These are phyloP conservation scores for Colletotrichum eleusines DNA, from an alignment of 2,329 filamentous ascomycete genomes.

Conservation along the genomic window DNA sequence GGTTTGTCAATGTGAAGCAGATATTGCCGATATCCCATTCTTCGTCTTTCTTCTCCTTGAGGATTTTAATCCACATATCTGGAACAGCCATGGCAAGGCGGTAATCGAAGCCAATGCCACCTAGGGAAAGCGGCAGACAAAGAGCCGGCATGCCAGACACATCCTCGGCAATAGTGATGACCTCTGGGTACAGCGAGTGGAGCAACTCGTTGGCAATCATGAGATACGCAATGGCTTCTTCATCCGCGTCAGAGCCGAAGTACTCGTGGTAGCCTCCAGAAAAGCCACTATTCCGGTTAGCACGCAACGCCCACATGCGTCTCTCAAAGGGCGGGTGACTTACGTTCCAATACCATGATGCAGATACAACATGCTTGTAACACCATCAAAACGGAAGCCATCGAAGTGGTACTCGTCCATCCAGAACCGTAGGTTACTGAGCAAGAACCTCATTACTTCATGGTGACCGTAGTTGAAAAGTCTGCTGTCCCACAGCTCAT, in stretches of 20 bases:
- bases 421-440: constrained; percentile 97
- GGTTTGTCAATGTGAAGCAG: constrained; percentile 89
- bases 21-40: constrained; percentile 93
- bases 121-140: constrained; percentile 85
- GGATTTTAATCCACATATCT: constrained; percentile 98
- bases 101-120: constrained; percentile 97
- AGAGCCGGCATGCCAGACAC: constrained; percentile 99
- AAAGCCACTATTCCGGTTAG: constrained; percentile 77
- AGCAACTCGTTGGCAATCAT: constrained; percentile 98
- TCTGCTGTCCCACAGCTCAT: constrained; percentile 96
- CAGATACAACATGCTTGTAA: constrained; percentile 96
- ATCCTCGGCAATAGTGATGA: constrained; percentile 94
- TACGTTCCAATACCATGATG: constrained; percentile 98
- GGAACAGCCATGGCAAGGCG: constrained; percentile 97
- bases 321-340: constrained; percentile 52
- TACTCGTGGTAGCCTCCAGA: constrained; percentile 99
- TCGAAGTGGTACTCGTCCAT: constrained; percentile 99
- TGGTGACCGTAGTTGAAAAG: constrained; percentile 97
- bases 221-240: constrained; percentile 93
- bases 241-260: constrained; percentile 89
- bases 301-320: not conserved
- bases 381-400: constrained; percentile 97
- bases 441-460: constrained; percentile 93
- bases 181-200: constrained; percentile 87
- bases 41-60: constrained; percentile 92